phyloP scores from a whole-genome alignment of 2,329 filamentous ascomycete genomes.

The Rhinocladiella mackenziei region DNA sequence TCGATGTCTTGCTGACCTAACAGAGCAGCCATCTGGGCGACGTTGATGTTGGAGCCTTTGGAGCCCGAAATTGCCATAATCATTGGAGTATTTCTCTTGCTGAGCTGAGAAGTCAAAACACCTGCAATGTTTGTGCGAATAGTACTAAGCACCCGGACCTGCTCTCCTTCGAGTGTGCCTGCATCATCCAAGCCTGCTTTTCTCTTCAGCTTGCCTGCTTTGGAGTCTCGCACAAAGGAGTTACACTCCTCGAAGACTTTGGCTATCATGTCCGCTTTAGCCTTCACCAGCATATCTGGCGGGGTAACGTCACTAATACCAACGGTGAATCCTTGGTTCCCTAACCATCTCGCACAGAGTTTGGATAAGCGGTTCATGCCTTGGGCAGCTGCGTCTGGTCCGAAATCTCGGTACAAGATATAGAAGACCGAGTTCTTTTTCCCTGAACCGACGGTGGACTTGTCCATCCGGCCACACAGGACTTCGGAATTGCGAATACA shows the following conservation, averaged over 20 bases:
- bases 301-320: slow-evolving; percentile 94
- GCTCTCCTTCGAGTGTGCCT: slow-evolving; percentile 61
- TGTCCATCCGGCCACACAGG: slow-evolving; percentile 98
- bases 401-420: slow-evolving; percentile 91
- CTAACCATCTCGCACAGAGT: slow-evolving; percentile 80
- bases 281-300: slow-evolving; percentile 62
- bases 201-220: slow-evolving; percentile 73
- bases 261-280: slow-evolving; percentile 70
- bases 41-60: slow-evolving; percentile 96
- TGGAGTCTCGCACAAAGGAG: slow-evolving; percentile 62
- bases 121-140: slow-evolving; percentile 89
- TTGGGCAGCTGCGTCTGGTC: slow-evolving; percentile 78
- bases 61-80: slow-evolving; percentile 98
- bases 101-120: slow-evolving; percentile 84
- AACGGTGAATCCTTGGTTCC: slow-evolving; percentile 91
- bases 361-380: slow-evolving; percentile 94
- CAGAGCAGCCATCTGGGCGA: slow-evolving; percentile 96
- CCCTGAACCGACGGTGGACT: slow-evolving; percentile 90
- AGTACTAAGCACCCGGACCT: slow-evolving; percentile 90
- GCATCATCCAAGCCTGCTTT: slow-evolving; percentile 77
- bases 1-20: slow-evolving; percentile 98
- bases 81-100: slow-evolving; percentile 84
- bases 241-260: slow-evolving; percentile 70
- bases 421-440: slow-evolving; percentile 99
- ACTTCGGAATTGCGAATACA: slow-evolving; percentile 94